These are phyloP conservation scores for Ilex asprella DNA, from an alignment of 257 asterid genomes.

Conservation along the genomic window DNA sequence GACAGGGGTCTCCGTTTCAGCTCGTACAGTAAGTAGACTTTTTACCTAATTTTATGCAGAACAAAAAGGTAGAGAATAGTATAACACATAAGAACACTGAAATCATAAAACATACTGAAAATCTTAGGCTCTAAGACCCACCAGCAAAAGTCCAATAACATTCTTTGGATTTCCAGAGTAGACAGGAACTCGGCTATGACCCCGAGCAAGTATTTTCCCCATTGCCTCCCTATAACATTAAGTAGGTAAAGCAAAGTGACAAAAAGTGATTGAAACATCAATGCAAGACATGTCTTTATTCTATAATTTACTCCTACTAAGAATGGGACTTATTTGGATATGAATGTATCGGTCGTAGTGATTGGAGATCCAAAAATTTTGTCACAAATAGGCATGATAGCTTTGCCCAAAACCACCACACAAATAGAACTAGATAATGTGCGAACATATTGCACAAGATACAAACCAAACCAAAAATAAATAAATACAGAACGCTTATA, in stretches of 20 bases:
- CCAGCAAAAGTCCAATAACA: conserved; percentile 80
- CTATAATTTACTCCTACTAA: too few species aligned
- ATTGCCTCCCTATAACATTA: conserved; percentile 66
- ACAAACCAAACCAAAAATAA: too few species aligned
- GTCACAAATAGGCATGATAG: too few species aligned
- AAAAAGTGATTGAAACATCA: too few species aligned
- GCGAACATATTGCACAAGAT: too few species aligned
- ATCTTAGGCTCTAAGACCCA: conserved; percentile 17
- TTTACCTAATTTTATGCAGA: conserved; percentile 44
- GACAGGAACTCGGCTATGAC: conserved; percentile 96
- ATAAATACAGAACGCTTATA: too few species aligned
- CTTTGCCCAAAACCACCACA: too few species aligned
- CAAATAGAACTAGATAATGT: too few species aligned
- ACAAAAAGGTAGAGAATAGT: conserved; percentile 4
- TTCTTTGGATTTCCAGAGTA: conserved; percentile 69
- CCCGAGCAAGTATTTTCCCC: conserved; percentile 84
- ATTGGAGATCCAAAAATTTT: too few species aligned
- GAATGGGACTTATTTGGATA: too few species aligned
- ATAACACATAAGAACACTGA: background rate
- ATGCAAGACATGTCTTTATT: too few species aligned
- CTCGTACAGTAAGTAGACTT: conserved; percentile 81
- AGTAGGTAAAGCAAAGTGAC: background rate
- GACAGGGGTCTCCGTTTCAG: conserved; percentile 88
- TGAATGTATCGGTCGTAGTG: too few species aligned
- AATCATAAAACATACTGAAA: background rate